Percentiles rank a stretch among this genome's conserved stretches.
phyloP scores from a whole-genome alignment of 2,329 filamentous ascomycete species.

The Microcera coccophila region DNA sequence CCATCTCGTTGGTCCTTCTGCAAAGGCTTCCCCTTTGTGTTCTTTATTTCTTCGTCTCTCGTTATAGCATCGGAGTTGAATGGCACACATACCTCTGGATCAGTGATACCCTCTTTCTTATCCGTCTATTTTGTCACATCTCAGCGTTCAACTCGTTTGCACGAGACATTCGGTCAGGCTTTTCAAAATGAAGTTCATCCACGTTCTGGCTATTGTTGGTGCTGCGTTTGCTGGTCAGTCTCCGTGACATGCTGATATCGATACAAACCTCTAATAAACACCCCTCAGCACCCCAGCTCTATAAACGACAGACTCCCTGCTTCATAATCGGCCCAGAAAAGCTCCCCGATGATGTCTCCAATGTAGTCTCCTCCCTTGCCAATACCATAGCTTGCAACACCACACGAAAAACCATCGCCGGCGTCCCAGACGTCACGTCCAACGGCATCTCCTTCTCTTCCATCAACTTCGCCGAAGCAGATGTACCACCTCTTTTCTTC shows the following conservation, averaged over 20 bases:
- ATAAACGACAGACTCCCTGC: slow-evolving; percentile 41
- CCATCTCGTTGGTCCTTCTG: slow-evolving; percentile 1
- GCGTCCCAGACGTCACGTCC: slow-evolving; percentile 55
- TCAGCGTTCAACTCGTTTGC: neutral
- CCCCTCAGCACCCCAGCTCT: slow-evolving; percentile 13
- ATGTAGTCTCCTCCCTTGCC: slow-evolving; percentile 40
- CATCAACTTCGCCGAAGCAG: slow-evolving; percentile 53
- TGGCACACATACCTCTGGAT: neutral
- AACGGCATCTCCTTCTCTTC: slow-evolving; percentile 48
- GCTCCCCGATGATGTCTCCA: slow-evolving; percentile 49
- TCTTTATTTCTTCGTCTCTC: neutral
- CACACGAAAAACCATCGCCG: slow-evolving; percentile 44
- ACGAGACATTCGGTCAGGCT: neutral
- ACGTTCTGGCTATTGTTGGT: slow-evolving; percentile 16
- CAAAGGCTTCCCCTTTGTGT: neutral
- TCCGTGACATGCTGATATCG: neutral
- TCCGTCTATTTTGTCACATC: neutral
- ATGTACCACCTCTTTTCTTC: slow-evolving; percentile 49
- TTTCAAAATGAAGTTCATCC: slow-evolving; percentile 17
- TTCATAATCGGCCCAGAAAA: slow-evolving; percentile 50
- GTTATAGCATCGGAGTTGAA: neutral
- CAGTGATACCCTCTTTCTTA: neutral
- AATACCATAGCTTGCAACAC: slow-evolving; percentile 47
- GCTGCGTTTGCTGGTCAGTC: slow-evolving; percentile 18
- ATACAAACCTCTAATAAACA: neutral